Evolutionary conservation across 306 rosid species (phyloP).

Genomic region (Vigna mungo): DNA sequence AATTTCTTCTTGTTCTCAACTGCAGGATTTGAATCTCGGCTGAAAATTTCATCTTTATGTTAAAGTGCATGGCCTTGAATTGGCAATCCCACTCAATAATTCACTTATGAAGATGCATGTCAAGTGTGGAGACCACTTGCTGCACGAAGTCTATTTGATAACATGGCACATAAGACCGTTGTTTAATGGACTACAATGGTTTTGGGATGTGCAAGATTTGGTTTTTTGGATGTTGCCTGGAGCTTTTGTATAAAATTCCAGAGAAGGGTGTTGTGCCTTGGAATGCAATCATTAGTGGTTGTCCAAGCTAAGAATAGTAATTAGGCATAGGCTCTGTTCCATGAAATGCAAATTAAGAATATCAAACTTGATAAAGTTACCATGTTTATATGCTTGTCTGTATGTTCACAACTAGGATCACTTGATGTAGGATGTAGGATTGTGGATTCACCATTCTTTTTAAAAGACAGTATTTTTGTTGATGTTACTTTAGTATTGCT

Average conservation of each 20-base stretch:
- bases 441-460: constrained; percentile 80
- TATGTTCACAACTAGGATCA: constrained; percentile 82
- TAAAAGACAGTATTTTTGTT: constrained; percentile 57
- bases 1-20: constrained; percentile 66
- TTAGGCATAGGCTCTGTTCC: constrained; percentile 75
- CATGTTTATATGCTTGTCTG: constrained; percentile 69
- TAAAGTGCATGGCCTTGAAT: too few species aligned
- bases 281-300: constrained; percentile 88
- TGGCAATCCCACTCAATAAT: too few species aligned
- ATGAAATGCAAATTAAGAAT: constrained; percentile 73
- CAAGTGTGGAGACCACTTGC: constrained; percentile 68
- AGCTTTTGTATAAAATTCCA: constrained; percentile 65
- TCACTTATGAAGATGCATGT: constrained; percentile 71
- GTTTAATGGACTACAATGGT: constrained; percentile 86
- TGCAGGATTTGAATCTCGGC: constrained; percentile 68
- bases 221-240: constrained; percentile 58
- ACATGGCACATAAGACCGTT: constrained; percentile 63
- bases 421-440: constrained; percentile 60
- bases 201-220: constrained; percentile 75
- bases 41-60: constrained; percentile 23
- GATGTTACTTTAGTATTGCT: constrained; percentile 64
- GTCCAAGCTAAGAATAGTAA: constrained; percentile 72
- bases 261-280: constrained; percentile 78
- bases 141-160: constrained; percentile 60
- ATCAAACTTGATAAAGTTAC: constrained; percentile 75